These are phyloP conservation scores for Globomyces pollinis-pini DNA, from an alignment of 192 early-diverging fungal species.

Conservation along the genomic window DNA sequence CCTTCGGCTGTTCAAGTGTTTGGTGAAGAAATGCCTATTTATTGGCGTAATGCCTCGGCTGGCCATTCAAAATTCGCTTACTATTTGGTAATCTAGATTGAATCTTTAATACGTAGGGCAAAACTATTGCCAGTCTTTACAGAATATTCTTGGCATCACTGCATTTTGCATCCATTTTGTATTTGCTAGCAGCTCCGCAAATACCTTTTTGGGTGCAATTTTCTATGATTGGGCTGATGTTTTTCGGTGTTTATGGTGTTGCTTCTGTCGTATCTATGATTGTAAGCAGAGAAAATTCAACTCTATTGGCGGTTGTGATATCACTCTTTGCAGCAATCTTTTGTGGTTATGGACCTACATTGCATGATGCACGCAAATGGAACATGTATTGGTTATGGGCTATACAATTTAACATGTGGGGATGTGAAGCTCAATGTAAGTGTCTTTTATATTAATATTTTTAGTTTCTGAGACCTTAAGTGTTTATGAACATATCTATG, in stretches of 20 bases:
- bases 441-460: neutral
- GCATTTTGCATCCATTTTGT: slow-evolving; percentile 22
- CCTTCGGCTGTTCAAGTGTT: slow-evolving; percentile 44
- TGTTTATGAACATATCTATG: neutral
- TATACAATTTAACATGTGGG: slow-evolving; percentile 8
- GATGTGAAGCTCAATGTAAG: neutral
- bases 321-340: slow-evolving; percentile 39
- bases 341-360: slow-evolving; percentile 39
- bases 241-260: slow-evolving; percentile 21
- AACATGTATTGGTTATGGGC: neutral
- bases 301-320: slow-evolving; percentile 19
- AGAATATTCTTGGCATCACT: slow-evolving; percentile 19
- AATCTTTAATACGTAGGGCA: slow-evolving; percentile 15
- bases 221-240: slow-evolving; percentile 21
- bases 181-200: slow-evolving; percentile 16
- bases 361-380: neutral
- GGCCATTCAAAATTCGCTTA: slow-evolving; percentile 5
- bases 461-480: neutral
- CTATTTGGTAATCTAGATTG: neutral
- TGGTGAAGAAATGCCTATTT: slow-evolving; percentile 38
- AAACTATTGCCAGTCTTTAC: slow-evolving; percentile 19
- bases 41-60: slow-evolving; percentile 30
- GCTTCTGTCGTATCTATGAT: slow-evolving; percentile 19
- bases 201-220: slow-evolving; percentile 14
- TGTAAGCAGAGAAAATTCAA: slow-evolving; percentile 21